Evolutionary conservation across 2,329 filamentous ascomycete species (phyloP).

Genomic region (Aspergillus phoenicis): DNA sequence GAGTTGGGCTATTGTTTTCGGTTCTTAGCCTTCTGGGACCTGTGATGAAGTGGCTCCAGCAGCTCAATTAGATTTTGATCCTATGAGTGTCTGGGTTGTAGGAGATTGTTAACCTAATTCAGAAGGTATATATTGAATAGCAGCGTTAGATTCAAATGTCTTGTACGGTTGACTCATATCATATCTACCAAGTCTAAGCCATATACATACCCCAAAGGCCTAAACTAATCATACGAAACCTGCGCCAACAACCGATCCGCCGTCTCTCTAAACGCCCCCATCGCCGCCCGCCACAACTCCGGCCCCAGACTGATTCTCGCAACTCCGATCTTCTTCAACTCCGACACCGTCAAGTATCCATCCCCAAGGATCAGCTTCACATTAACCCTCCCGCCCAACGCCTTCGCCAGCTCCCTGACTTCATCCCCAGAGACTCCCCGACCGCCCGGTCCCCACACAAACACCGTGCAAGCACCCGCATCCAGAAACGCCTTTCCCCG

Average conservation of each 20-base stretch:
- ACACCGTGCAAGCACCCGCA: slow-evolving; percentile 61
- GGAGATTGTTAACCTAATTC: too few relatives aligned
- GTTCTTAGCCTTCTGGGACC: too few relatives aligned
- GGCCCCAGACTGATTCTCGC: slow-evolving; percentile 60
- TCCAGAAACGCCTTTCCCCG: slow-evolving; percentile 60
- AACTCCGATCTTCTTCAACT: slow-evolving; percentile 55
- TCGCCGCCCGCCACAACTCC: slow-evolving; percentile 47
- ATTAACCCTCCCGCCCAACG: slow-evolving; percentile 54
- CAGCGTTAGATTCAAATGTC: too few relatives aligned
- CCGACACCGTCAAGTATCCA: slow-evolving; percentile 42
- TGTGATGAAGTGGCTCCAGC: too few relatives aligned
- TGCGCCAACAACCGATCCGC: slow-evolving; percentile 30
- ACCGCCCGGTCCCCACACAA: slow-evolving; percentile 60
- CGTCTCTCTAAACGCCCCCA: slow-evolving; percentile 33
- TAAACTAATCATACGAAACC: too few relatives aligned
- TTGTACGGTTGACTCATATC: too few relatives aligned
- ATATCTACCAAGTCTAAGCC: too few relatives aligned
- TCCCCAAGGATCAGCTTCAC: slow-evolving; percentile 48
- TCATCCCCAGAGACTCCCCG: slow-evolving; percentile 50
- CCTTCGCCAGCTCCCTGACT: slow-evolving; percentile 51
- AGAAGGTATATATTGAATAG: too few relatives aligned
- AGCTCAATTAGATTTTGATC: too few relatives aligned
- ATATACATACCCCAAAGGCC: too few relatives aligned
- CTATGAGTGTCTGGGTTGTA: too few relatives aligned
- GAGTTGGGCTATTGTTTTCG: too few relatives aligned